A percentile compares a stretch with the other conserved stretches of the same genome.
Conservation (phyloP, 2,329 filamentous ascomycete genomes). For the Xylariaceae sp. region DNA sequence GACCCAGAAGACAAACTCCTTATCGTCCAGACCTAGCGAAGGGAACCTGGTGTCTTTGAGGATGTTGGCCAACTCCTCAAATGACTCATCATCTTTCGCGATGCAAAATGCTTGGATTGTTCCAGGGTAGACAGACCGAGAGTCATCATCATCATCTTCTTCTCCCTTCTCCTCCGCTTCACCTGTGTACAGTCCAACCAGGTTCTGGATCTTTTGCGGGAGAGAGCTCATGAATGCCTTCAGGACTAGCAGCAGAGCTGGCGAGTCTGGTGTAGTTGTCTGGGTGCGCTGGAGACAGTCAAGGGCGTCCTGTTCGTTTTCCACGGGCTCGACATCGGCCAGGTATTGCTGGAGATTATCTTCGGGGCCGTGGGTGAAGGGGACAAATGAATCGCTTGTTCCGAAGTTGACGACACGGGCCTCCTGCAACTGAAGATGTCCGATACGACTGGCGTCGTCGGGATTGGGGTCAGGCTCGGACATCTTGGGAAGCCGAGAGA, state of each 20-base stretch:
- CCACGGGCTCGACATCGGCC: neutral
- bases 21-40: neutral
- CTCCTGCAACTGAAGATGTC: neutral
- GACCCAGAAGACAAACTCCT: constrained; percentile 9
- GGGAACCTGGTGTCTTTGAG: neutral
- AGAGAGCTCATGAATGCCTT: neutral
- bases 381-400: neutral
- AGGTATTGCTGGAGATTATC: neutral
- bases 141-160: no score
- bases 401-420: constrained; percentile 2
- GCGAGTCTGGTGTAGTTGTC: neutral
- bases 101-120: neutral
- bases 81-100: neutral
- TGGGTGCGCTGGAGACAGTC: constrained; percentile 3
- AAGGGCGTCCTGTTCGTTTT: neutral
- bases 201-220: neutral
- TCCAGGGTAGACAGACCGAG: no score
- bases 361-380: neutral
- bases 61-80: neutral
- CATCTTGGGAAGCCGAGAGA: neutral
- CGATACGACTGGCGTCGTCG: neutral
- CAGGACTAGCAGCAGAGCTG: constrained; percentile 1
- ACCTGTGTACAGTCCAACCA: neutral
- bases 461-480: neutral
- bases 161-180: neutral